These are phyloP conservation scores for Melianthus villosus DNA, from an alignment of 441 rosid species.

Conservation along the genomic window DNA sequence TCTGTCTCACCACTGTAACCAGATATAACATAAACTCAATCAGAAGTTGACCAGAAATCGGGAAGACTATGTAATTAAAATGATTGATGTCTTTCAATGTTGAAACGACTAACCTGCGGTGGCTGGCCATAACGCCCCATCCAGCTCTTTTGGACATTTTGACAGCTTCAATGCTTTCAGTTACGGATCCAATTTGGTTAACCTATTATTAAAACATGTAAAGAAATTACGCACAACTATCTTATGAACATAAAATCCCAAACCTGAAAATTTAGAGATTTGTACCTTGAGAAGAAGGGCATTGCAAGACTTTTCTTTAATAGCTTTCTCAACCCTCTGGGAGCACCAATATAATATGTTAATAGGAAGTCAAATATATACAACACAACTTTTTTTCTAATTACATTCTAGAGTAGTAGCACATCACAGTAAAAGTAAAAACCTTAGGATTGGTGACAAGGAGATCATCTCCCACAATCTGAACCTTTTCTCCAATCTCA, in stretches of 20 bases:
- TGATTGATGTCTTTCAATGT: background rate
- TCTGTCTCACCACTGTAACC: constrained; percentile 81
- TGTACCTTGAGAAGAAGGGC: constrained; percentile 87
- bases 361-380: background rate
- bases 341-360: constrained; percentile 1
- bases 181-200: constrained; percentile 89
- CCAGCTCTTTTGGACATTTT: constrained; percentile 90
- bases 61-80: no score
- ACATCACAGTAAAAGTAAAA: constrained; percentile 5
- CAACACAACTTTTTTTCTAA: no score
- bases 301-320: constrained; percentile 72
- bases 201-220: constrained; percentile 28
- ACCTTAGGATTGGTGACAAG: constrained; percentile 97
- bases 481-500: constrained; percentile 65
- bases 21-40: background rate
- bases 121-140: constrained; percentile 99
- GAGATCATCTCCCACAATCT: constrained; percentile 92
- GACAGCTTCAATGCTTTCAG: constrained; percentile 94
- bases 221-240: background rate
- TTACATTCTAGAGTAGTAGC: no score
- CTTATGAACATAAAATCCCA: no score
- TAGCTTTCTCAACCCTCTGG: constrained; percentile 88
- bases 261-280: no score
- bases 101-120: constrained; percentile 29
- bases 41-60: no score